phyloP scores from a whole-genome alignment of 148 eudicot genomes.

The Talinum fruticosum region DNA sequence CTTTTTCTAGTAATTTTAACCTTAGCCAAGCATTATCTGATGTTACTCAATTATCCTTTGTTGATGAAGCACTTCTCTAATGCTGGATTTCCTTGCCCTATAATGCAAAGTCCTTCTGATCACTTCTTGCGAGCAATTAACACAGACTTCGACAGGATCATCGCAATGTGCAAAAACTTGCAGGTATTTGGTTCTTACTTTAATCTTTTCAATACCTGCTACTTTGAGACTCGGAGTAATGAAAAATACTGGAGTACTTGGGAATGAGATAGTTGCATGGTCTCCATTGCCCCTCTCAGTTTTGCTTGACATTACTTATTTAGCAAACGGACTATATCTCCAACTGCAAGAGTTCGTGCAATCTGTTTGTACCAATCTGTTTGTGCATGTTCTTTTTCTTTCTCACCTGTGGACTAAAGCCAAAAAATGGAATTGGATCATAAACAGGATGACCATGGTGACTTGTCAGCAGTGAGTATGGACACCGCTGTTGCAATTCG shows the following conservation, averaged over 20 bases:
- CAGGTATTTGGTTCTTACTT: slow-evolving; percentile 47
- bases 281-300: background rate
- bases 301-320: background rate
- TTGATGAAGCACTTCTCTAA: slow-evolving; percentile 90
- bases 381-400: background rate
- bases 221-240: background rate
- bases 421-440: slow-evolving; percentile 5
- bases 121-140: slow-evolving; percentile 97
- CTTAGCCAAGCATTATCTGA: background rate
- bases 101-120: slow-evolving; percentile 99
- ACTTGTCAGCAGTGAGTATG: slow-evolving; percentile 92
- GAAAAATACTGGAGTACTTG: background rate
- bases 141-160: slow-evolving; percentile 92
- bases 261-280: background rate
- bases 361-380: background rate
- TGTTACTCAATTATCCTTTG: slow-evolving; percentile 14
- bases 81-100: slow-evolving; percentile 99
- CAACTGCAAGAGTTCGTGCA: background rate
- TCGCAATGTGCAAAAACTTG: slow-evolving; percentile 96
- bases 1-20: background rate
- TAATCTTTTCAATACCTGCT: background rate
- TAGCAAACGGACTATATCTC: background rate
- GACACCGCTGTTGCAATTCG: slow-evolving; percentile 99
- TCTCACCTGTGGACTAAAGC: background rate
- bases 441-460: slow-evolving; percentile 92